Evolutionary conservation across 2,329 filamentous ascomycete species (phyloP), one percentile per base, ranked within the genome.

Genomic region (Cercospora janseana): DNA sequence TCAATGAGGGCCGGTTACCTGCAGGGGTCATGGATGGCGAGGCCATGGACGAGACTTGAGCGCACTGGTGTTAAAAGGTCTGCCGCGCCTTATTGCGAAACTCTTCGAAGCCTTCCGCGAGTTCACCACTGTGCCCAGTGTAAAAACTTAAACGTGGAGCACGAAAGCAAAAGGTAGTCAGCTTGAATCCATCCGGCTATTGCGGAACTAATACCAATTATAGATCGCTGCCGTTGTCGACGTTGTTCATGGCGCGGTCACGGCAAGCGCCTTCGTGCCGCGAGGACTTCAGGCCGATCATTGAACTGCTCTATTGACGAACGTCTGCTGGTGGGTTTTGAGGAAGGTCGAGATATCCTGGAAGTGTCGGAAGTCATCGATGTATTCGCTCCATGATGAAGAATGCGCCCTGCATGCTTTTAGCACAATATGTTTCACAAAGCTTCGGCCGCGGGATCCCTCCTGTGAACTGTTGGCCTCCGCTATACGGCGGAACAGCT

Each of bases 1-100:
- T 97, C 59, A 87, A 88, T 56, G 92, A 97, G 69, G 93, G 93
- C 1, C 78, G 87, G 64, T 78, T 97, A 69, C 92, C 92, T 2
- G 42, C 58, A 20, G 64, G 63, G 9, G 55, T 66, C 1, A 54
- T 55, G 31, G 58, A 58, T 24, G 61, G 59, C 18, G 63, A 60
- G 41, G 59, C 44, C 13, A 67, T 67, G 65, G 64, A 68, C 42
- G 61, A 66, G 51, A 66, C 62, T 24, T 68, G 63, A 68, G 31
- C 4, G 31, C 13, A 8, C 2, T 26, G 15, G 20, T 18, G 10
- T 12, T 21, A 46, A 23, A n/a, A n/a, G n/a, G n/a, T n/a, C n/a
- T n/a, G n/a, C n/a, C n/a, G n/a, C n/a, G n/a, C n/a, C n/a, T n/a
- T n/a, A n/a, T n/a, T n/a, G n/a, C n/a, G n/a, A n/a, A n/a, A n/a